Evolutionary conservation across 768 basidiomycete species (phyloP), one percentile per base, ranked within the genome.

Genomic region (Lactarius psammicola): DNA sequence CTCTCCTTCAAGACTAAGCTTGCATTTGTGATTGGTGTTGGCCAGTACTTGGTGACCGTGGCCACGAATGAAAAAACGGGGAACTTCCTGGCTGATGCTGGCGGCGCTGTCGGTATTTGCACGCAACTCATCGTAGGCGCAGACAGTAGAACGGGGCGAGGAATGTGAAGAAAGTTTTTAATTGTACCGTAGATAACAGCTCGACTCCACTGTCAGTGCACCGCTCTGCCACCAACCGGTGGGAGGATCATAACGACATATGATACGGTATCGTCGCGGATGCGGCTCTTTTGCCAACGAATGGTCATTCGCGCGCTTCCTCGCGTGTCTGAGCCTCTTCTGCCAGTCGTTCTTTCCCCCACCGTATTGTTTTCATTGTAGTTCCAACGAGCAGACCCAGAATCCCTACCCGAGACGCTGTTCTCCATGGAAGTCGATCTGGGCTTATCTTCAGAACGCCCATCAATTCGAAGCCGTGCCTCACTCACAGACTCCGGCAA

Each of bases 11-110:
- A 15, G 42, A 89, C 88, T 0, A 89, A 92, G 59, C 83, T 78
- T 71, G 85, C 85, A 33, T 30, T 60, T 74, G 74, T 68, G 76
- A 75, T 62, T 72, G 73, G 58, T 55, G 80, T 73, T 20, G 86
- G 83, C 90, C 90, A 89, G 67, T 90, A 78, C 73, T 85, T 87
- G 70, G 91, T 79, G 86, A 90, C 89, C 62, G 75, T 74, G 0
- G 69, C 18, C 6, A 58, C 60, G 51, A 64, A 33, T 18, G 69
- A 59, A 54, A 68, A 59, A 18, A 31, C 31, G 54, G 61, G 63
- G 46, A 55, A 28, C 13, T 33, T 56, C 28, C 15, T 51, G 49
- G 59, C 36, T 15, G 63, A 26, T 10, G 61, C 11, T 10, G 57
- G 26, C 44, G 46, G 42, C 2, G 20, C 57, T 30, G 28, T 58